Conservation (phyloP, 768 basidiomycete genomes). For the Clavulina sp. region DNA sequence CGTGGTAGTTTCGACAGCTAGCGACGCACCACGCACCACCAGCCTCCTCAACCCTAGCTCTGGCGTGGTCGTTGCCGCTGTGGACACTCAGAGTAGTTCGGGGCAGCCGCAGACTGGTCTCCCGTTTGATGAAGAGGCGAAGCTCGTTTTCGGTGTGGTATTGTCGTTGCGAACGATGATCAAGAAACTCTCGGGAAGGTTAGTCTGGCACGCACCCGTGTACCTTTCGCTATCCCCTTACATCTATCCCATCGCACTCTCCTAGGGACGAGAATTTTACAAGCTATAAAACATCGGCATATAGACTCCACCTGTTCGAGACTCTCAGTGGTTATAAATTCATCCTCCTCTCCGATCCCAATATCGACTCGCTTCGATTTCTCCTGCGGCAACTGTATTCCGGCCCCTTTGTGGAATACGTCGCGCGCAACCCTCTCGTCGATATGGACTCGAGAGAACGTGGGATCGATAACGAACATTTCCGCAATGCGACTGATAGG, state of each 20-base stretch:
- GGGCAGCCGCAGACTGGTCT: slow-evolving; percentile 42
- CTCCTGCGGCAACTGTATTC: slow-evolving; percentile 76
- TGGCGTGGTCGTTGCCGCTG: slow-evolving; percentile 45
- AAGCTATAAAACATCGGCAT: slow-evolving; percentile 76
- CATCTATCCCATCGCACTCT: background rate
- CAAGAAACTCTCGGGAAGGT: slow-evolving; percentile 84
- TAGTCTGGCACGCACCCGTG: background rate
- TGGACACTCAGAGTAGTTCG: slow-evolving; percentile 14
- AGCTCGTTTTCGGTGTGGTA: slow-evolving; percentile 91
- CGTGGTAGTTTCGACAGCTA: slow-evolving; percentile 22
- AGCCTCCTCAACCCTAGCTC: slow-evolving; percentile 41
- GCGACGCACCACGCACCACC: slow-evolving; percentile 20
- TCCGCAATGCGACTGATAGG: slow-evolving; percentile 63
- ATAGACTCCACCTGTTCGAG: slow-evolving; percentile 87
- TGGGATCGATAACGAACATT: slow-evolving; percentile 89
- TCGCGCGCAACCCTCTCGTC: slow-evolving; percentile 80
- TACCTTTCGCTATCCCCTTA: background rate
- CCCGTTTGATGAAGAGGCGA: slow-evolving; percentile 92
- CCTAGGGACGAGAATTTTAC: slow-evolving; percentile 79
- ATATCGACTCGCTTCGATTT: slow-evolving; percentile 63
- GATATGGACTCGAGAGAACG: slow-evolving; percentile 64
- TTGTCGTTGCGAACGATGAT: slow-evolving; percentile 86
- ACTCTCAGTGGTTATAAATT: slow-evolving; percentile 89
- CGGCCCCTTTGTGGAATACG: slow-evolving; percentile 88
- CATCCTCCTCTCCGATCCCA: slow-evolving; percentile 80